Evolutionary conservation across 1,284 basidiomycete species (phyloP).

Genomic region (Pseudozyma tsukubaensis): DNA sequence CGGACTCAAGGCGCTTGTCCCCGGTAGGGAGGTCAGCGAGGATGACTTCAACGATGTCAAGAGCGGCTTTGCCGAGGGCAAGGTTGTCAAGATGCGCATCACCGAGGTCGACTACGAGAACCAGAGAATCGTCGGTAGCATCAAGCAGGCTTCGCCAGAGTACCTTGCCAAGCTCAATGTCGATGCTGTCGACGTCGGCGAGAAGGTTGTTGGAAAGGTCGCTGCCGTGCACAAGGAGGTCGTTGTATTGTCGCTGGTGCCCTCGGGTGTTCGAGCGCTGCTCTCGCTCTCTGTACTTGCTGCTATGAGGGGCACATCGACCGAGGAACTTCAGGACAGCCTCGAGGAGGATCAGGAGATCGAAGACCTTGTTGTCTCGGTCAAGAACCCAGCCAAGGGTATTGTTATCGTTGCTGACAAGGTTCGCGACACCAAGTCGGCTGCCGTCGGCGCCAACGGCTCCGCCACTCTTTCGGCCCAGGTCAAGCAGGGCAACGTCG

Average conservation of each 20-base stretch:
- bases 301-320: slow-evolving; percentile 78
- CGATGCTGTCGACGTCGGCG: slow-evolving; percentile 60
- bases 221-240: slow-evolving; percentile 64
- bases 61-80: slow-evolving; percentile 80
- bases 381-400: slow-evolving; percentile 87
- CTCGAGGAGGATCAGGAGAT: slow-evolving; percentile 81
- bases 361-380: slow-evolving; percentile 84
- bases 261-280: slow-evolving; percentile 79
- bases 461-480: slow-evolving; percentile 4
- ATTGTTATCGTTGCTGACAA: slow-evolving; percentile 76
- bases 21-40: slow-evolving; percentile 58
- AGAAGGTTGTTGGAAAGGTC: slow-evolving; percentile 61
- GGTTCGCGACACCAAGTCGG: slow-evolving; percentile 28
- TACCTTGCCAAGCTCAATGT: slow-evolving; percentile 64
- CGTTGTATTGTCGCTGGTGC: slow-evolving; percentile 62
- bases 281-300: slow-evolving; percentile 88
- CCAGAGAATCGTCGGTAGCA: slow-evolving; percentile 82
- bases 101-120: slow-evolving; percentile 77
- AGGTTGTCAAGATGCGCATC: slow-evolving; percentile 86
- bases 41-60: slow-evolving; percentile 46
- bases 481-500: slow-evolving; percentile 40
- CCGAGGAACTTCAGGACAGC: slow-evolving; percentile 77
- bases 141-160: slow-evolving; percentile 77
- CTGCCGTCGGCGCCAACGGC: slow-evolving; percentile 10
- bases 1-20: slow-evolving; percentile 84